Evolutionary conservation across 306 rosid species (phyloP).

Genomic region (Astragalus glycyphyllos): DNA sequence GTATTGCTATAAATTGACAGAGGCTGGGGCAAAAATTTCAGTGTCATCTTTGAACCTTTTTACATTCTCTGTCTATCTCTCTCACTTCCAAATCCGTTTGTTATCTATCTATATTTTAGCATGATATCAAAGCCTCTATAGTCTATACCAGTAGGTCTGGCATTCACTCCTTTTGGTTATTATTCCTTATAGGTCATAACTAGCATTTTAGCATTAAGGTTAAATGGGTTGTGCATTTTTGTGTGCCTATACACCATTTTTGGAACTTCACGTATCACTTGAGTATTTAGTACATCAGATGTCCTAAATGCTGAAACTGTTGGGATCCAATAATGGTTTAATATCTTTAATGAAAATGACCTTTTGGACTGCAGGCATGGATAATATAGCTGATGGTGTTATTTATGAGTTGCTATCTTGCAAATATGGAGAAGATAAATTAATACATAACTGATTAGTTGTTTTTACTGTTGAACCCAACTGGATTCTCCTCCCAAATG

Average conservation of each 20-base stretch:
- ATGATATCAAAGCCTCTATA: background rate
- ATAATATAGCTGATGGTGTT: slow-evolving; percentile 13
- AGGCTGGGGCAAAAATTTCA: background rate
- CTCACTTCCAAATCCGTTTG: background rate
- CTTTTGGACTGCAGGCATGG: slow-evolving; percentile 15
- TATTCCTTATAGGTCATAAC: slow-evolving; percentile 1
- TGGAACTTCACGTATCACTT: background rate
- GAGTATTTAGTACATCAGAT: background rate
- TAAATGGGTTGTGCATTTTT: background rate
- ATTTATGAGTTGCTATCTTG: slow-evolving; percentile 15
- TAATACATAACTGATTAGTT: background rate
- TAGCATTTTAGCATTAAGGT: background rate
- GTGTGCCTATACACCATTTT: background rate
- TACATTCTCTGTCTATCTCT: background rate
- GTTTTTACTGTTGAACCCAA: no score
- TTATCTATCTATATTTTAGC: background rate
- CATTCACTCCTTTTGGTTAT: background rate
- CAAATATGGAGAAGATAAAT: slow-evolving; percentile 10
- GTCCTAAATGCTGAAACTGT: background rate
- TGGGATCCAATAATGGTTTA: background rate
- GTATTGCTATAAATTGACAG: slow-evolving; percentile 2
- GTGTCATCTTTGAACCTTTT: background rate
- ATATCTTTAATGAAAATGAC: background rate
- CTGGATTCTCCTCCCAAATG: slow-evolving; percentile 13
- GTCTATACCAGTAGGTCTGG: background rate